These are phyloP conservation scores for Rhytidiadelphus loreus DNA, from an alignment of 225 moss, liverwort and hornwort species.

Conservation along the genomic window DNA sequence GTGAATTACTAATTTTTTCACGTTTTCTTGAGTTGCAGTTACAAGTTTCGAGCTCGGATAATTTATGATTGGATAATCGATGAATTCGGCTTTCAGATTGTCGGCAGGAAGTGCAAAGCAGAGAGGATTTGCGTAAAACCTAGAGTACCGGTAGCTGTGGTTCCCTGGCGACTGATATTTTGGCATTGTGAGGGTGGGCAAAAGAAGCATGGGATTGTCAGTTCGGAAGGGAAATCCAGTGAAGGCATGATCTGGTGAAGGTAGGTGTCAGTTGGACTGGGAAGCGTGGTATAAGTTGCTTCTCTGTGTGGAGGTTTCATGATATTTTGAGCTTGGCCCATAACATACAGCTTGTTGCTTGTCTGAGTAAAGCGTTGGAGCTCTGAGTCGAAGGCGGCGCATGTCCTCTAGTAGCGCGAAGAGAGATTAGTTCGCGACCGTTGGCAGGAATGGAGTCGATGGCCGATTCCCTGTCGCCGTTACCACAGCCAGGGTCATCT, in stretches of 20 bases:
- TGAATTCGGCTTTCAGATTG: not conserved
- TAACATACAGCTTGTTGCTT: not conserved
- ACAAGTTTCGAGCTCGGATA: not conserved
- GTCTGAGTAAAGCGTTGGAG: not conserved
- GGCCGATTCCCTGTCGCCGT: constrained; percentile 10
- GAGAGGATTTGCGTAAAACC: not conserved
- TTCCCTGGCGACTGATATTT: not conserved
- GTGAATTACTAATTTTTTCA: not conserved
- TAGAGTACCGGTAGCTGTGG: not conserved
- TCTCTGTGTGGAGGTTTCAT: not conserved
- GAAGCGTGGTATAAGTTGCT: not conserved
- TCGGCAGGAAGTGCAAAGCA: not conserved
- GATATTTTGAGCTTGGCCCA: not conserved
- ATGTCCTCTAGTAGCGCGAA: not conserved
- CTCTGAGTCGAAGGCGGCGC: constrained; percentile 3
- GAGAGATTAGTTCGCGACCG: not conserved
- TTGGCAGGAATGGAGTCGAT: constrained; percentile 1
- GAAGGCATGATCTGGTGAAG: constrained; percentile 19
- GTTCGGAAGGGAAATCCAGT: not conserved
- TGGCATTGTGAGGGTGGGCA: not conserved
- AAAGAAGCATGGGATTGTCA: constrained; percentile 1
- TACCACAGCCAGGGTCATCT: constrained; percentile 45
- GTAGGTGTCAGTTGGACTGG: not conserved
- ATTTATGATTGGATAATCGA: not conserved
- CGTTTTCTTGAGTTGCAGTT: constrained; percentile 6